These are phyloP conservation scores for Kuraishia borneana DNA, from an alignment of 805 yeast species.

Conservation along the genomic window DNA sequence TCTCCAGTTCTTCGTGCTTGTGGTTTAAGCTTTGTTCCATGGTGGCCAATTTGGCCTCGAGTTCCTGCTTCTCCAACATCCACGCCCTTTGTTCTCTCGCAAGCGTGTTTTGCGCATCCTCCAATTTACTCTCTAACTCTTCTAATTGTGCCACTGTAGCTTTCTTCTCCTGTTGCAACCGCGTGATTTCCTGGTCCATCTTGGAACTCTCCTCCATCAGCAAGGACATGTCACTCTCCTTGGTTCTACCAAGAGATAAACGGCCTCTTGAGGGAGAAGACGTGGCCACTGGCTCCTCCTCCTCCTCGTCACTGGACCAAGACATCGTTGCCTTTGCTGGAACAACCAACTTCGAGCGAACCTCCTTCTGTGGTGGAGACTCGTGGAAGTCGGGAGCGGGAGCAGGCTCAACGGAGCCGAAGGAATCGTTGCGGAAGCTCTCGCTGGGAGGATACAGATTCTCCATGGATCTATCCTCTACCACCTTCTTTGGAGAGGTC, in stretches of 20 bases:
- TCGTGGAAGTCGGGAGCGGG: no score
- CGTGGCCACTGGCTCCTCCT: constrained; percentile 19
- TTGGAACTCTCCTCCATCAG: constrained; percentile 35
- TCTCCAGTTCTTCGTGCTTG: constrained; percentile 4
- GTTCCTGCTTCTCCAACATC: constrained; percentile 1
- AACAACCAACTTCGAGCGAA: constrained; percentile 58
- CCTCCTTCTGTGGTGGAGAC: constrained; percentile 20
- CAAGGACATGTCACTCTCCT: constrained; percentile 29
- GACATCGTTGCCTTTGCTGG: constrained; percentile 78
- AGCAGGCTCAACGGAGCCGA: no score
- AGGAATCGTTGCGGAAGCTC: no score
- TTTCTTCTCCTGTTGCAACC: constrained; percentile 18
- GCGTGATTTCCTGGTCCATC: constrained; percentile 33
- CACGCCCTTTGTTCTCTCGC: neutral
- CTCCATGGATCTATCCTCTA: no score
- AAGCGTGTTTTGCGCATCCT: neutral
- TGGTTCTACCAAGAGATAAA: constrained; percentile 13
- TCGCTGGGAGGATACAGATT: no score
- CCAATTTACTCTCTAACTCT: neutral
- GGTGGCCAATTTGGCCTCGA: constrained; percentile 4
- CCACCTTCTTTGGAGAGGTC: constrained; percentile 4
- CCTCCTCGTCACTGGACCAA: constrained; percentile 85
- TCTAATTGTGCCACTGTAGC: constrained; percentile 6
- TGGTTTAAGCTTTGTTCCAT: constrained; percentile 3
- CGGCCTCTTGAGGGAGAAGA: constrained; percentile 8